Percentiles rank a stretch among this genome's conserved stretches.
Conservation (phyloP, 495 filamentous ascomycete genomes). For the Thermothielavioides terrestris region DNA sequence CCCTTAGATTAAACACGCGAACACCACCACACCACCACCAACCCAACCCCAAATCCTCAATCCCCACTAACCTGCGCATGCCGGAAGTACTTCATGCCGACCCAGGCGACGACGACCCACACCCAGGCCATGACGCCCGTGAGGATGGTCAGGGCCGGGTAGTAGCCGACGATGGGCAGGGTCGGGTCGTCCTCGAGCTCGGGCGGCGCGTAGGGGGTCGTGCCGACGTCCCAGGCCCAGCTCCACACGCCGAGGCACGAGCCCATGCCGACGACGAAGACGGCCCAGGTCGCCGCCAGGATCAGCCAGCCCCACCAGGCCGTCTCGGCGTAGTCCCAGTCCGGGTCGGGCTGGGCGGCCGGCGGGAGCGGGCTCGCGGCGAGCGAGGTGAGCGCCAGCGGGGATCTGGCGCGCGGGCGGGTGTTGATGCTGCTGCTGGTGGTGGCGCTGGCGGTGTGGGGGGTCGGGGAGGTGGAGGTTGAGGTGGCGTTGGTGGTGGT, state of each 20-base stretch:
- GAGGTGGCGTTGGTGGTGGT: too few species aligned
- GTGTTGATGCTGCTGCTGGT: too few species aligned
- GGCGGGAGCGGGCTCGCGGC: constrained; percentile 32
- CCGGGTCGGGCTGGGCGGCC: constrained; percentile 41
- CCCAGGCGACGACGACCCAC: constrained; percentile 94
- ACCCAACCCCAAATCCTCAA: constrained; percentile 21
- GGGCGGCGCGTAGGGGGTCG: constrained; percentile 85
- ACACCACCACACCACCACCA: not conserved
- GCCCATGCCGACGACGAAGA: constrained; percentile 93
- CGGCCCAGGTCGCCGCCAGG: constrained; percentile 78
- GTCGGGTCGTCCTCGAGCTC: constrained; percentile 90
- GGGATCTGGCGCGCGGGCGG: constrained; percentile 53
- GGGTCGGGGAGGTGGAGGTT: too few species aligned
- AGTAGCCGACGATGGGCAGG: constrained; percentile 91
- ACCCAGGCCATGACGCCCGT: constrained; percentile 97
- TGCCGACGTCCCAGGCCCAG: constrained; percentile 99
- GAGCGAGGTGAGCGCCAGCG: constrained; percentile 39
- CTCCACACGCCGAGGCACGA: constrained; percentile 96
- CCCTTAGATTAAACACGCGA: too few species aligned
- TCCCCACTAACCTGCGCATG: constrained; percentile 76
- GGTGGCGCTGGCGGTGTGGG: too few species aligned
- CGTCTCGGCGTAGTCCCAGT: constrained; percentile 86
- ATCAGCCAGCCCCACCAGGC: constrained; percentile 97
- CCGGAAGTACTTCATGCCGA: constrained; percentile 98
- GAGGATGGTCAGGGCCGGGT: constrained; percentile 85